Evolutionary conservation across 2,329 filamentous ascomycete species (phyloP), one percentile per base, ranked within the genome.

Genomic region (Leptodontidium sp.): DNA sequence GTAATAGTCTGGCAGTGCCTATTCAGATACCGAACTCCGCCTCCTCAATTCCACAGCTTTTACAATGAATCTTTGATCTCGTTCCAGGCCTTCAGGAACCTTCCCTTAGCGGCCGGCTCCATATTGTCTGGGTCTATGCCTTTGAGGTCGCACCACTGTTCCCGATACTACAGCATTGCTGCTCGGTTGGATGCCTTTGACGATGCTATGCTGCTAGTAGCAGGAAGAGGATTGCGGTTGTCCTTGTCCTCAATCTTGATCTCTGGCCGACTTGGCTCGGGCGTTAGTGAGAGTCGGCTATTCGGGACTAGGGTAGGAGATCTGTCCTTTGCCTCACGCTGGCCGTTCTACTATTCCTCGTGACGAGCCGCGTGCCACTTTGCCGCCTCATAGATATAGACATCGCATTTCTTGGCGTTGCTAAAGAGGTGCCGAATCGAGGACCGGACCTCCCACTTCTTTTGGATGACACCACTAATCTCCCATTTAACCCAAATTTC

Each of bases 11-110:
- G 43, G 47, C 47, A 50, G 47, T 50, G 47, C 21, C 17, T 24
- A 50, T 50, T 24, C 47, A 50, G 21, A 50, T 8, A 50, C 47
- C 47, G 21, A 50, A 50, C 17, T 50, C 47, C 21, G 47, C 47
- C 47, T 21, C 21, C 21, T 50, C 21, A 50, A 50, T 21, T 24
- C 21, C 21, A 35, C 12, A 55, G 52, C 52, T 32, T 55, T 55
- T 11, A 55, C 52, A 55, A 55, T 55, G 24, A 12, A 53, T 29
- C 50, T 21, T 53, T 53, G 50, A 53, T 53, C 50, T 53, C 50
- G 29, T 53, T 53, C 50, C 50, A 53, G 50, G 50, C 50, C 50
- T 53, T 53, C 24, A 53, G 21, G 24, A 53, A 53, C 14, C 50
- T 53, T 21, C 21, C 21, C 21, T 21, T 1, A 21, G 21, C 21